A percentile compares a stretch with the other conserved stretches of the same genome.
Evolutionary conservation across 208 protist species (phyloP).

Genomic region (Phytomonas serpens): DNA sequence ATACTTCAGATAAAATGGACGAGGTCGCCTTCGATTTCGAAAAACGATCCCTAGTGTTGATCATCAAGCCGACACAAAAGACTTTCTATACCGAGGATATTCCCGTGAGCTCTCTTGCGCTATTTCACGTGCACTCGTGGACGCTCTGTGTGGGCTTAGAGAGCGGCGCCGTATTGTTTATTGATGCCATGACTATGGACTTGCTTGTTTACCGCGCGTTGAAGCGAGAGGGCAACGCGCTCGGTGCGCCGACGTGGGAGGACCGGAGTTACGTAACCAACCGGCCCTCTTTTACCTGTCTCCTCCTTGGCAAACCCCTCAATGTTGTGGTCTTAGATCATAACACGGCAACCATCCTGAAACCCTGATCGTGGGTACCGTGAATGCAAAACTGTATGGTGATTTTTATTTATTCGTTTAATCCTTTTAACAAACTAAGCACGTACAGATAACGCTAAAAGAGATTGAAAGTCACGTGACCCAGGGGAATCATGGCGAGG

Average conservation of each 20-base stretch:
- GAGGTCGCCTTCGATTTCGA: constrained; percentile 13
- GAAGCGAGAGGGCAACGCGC: constrained; percentile 16
- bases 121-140: constrained; percentile 44
- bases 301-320: constrained; percentile 21
- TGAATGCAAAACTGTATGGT: background rate
- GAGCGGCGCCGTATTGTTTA: constrained; percentile 56
- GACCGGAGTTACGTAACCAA: constrained; percentile 3
- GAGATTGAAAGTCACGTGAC: too few relatives aligned
- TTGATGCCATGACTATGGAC: constrained; percentile 56
- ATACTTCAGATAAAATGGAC: background rate
- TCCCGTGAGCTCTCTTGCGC: constrained; percentile 30
- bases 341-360: constrained; percentile 43
- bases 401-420: too few relatives aligned
- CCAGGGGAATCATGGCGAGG: too few relatives aligned
- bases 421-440: too few relatives aligned
- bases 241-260: constrained; percentile 16
- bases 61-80: constrained; percentile 14
- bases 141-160: constrained; percentile 46
- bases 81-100: constrained; percentile 48
- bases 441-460: too few relatives aligned
- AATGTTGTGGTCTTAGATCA: constrained; percentile 34
- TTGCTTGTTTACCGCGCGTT: constrained; percentile 28
- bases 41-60: constrained; percentile 10
- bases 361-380: constrained; percentile 14
- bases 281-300: constrained; percentile 20